These are phyloP conservation scores for Talaromyces sp. DNA, from an alignment of 2,329 filamentous ascomycete species.

Conservation along the genomic window DNA sequence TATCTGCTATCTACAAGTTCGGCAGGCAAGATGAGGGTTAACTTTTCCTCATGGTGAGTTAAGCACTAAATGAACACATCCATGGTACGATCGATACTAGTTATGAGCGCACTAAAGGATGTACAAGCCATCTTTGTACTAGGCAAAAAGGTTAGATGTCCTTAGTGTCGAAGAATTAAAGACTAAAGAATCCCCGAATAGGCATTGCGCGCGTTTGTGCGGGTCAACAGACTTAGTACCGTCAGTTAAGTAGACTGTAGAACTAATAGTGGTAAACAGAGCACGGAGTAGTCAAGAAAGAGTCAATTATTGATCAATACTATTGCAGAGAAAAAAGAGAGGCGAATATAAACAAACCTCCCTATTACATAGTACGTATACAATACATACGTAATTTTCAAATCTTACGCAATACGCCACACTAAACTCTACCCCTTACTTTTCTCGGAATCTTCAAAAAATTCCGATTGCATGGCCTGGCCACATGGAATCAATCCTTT, in stretches of 20 bases:
- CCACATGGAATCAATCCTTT: constrained; percentile 1
- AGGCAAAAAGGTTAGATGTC: neutral
- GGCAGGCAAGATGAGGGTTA: too few relatives aligned
- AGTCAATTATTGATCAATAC: too few relatives aligned
- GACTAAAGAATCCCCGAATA: neutral
- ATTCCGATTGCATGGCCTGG: neutral
- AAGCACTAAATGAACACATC: too few relatives aligned
- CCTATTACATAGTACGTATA: too few relatives aligned
- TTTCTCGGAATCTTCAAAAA: neutral
- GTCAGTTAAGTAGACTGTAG: too few relatives aligned
- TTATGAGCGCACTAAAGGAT: neutral
- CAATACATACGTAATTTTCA: too few relatives aligned
- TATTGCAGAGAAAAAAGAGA: too few relatives aligned
- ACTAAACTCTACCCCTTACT: neutral
- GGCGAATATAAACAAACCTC: too few relatives aligned
- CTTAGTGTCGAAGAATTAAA: neutral
- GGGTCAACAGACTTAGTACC: neutral
- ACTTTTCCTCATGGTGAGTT: too few relatives aligned
- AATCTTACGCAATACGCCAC: too few relatives aligned
- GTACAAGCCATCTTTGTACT: neutral
- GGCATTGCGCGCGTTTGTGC: neutral
- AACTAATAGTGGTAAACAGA: neutral
- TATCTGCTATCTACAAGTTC: too few relatives aligned
- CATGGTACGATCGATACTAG: too few relatives aligned
- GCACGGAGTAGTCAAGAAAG: neutral